Base-by-base conservation (phyloP, 352 stramenopile genomes). In the Phytophthora melonis region DNA sequence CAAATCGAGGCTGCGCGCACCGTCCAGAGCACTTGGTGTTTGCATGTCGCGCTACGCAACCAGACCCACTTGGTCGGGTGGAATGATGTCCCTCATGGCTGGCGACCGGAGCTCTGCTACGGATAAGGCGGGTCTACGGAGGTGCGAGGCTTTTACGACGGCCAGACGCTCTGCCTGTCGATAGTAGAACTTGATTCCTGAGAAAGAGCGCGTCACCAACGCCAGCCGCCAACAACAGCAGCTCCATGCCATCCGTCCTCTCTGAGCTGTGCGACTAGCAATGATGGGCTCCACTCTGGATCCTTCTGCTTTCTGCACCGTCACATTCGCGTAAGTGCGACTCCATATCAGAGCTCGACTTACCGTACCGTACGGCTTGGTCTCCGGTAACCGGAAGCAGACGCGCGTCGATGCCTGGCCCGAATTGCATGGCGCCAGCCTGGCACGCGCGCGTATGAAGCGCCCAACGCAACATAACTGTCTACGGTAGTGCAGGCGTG, bases 241-340 rank as follows among this genome's bases (percentile, higher is more conserved):
- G 23, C 11, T 21, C 1, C 21, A 59, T 56, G 62, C 19, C 62
- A 57, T 68, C 50, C 62, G 50, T 47, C 52, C 62, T 18, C 27
- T 2, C 8, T n/a, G 6, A 18, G 23, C 16, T 57, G 63, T 70
- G 63, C 41, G 30, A 58, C 14, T 70, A 69, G 52, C 52, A 27
- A 11, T 11, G 50, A 56, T 56, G 50, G 50, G 13, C 50, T 3
- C 50, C 47, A n/a, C 10, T 52, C 19, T 56, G 10, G 11, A 58
- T n/a, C 32, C 55, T 53, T 63, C 41, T 49, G 41, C 16, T 49
- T 27, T 47, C 36, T 68, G 58, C 41, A 68, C 59, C 52, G 66
- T 73, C 58, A 73, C 66, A 73, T 73, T 72, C 67, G 60, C 39
- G 32, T 74, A 74, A 65, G 53, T 74, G 50, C 59, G 59, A 68